Conservation (phyloP, 1,284 basidiomycete genomes). For the Fomitopsis palustris region DNA sequence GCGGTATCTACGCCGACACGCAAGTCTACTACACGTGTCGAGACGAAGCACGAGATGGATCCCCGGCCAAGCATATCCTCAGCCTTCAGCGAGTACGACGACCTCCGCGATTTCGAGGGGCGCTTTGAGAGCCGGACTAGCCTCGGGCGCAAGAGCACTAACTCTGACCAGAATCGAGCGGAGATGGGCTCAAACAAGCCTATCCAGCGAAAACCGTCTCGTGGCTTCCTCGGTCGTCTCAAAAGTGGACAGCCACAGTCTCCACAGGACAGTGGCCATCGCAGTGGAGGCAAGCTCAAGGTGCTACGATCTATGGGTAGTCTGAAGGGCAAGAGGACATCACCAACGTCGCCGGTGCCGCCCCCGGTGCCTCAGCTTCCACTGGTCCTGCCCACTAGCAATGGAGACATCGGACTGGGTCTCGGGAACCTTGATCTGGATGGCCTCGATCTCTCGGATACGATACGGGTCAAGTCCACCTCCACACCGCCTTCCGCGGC, state of each 20-base stretch:
- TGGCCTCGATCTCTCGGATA: conserved; percentile 47
- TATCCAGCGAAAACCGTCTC: conserved; percentile 54
- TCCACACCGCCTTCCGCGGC: conserved; percentile 12
- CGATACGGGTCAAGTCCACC: conserved; percentile 23
- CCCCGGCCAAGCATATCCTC: conserved; percentile 30
- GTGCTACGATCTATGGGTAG: conserved; percentile 77
- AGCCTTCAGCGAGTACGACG: conserved; percentile 81
- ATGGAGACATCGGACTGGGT: conserved; percentile 57
- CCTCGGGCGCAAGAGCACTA: conserved; percentile 40
- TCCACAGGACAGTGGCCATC: conserved; percentile 29
- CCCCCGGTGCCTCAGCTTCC: conserved; percentile 23
- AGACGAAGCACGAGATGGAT: conserved; percentile 31
- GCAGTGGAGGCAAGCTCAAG: conserved; percentile 55
- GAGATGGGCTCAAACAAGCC: conserved; percentile 32
- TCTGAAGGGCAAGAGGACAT: conserved; percentile 47
- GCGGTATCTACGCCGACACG: conserved; percentile 13
- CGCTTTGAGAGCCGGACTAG: conserved; percentile 78
- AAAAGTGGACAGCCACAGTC: conserved; percentile 44
- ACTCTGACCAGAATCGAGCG: conserved; percentile 29
- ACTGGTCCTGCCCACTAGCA: conserved; percentile 47
- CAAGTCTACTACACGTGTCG: conserved; percentile 5
- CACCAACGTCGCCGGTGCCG: conserved; percentile 4
- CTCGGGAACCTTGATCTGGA: conserved; percentile 57
- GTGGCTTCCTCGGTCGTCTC: conserved; percentile 59
- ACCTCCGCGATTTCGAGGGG: conserved; percentile 78